Conservation (phyloP, 78 protist genomes). For the Thecamonas trahens region DNA sequence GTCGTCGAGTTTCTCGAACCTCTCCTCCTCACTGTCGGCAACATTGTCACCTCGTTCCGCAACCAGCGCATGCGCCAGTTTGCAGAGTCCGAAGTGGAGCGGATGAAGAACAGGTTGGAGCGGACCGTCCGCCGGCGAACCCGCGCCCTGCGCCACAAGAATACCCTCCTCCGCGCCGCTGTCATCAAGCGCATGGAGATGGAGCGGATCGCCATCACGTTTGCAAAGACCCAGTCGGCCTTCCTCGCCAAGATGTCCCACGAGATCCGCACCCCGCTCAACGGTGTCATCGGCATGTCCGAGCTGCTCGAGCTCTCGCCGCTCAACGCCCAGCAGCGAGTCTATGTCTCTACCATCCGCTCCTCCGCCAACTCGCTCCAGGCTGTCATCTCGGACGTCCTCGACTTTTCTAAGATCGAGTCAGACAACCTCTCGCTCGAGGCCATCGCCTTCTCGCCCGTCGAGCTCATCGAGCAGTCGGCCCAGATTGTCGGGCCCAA, state of each 20-base stretch:
- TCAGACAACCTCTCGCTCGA: conserved; percentile 37
- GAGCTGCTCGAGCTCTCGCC: conserved; percentile 14
- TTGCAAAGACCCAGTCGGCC: conserved; percentile 27
- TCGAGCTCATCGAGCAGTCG: conserved; percentile 39
- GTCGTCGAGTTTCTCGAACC: too few relatives aligned
- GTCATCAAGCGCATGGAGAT: too few relatives aligned
- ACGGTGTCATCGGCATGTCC: conserved; percentile 41
- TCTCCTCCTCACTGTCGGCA: too few relatives aligned
- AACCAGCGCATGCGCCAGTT: too few relatives aligned
- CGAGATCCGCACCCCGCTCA: conserved; percentile 45
- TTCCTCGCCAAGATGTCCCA: conserved; percentile 37
- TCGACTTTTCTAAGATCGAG: conserved; percentile 50
- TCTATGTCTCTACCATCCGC: conserved; percentile 39
- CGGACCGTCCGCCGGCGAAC: too few relatives aligned
- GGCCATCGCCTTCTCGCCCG: conserved; percentile 17
- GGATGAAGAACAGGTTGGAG: too few relatives aligned
- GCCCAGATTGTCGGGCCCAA: conserved; percentile 32
- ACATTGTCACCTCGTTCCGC: too few relatives aligned
- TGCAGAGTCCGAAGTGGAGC: too few relatives aligned
- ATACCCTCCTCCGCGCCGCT: too few relatives aligned
- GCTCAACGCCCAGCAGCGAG: conserved; percentile 29
- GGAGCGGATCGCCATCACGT: too few relatives aligned
- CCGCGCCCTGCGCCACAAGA: too few relatives aligned
- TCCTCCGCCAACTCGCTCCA: conserved; percentile 30
- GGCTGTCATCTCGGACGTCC: conserved; percentile 51